phyloP scores from a whole-genome alignment of 768 basidiomycete genomes.

The Lanmaoa pseudosensibilis region DNA sequence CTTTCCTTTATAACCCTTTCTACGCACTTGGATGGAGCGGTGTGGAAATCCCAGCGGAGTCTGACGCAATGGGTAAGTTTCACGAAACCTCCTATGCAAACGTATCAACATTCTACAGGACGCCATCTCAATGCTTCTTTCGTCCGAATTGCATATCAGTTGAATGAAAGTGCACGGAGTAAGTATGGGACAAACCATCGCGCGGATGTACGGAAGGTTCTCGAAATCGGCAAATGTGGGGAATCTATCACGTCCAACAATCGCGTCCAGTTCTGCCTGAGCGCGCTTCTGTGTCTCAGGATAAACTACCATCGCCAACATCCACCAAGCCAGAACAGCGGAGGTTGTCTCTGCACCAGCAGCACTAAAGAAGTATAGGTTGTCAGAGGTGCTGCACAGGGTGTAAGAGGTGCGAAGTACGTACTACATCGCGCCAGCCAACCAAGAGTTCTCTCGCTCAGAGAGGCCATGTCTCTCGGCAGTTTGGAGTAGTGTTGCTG shows the following conservation, averaged over 20 bases:
- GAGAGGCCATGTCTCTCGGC: slow-evolving; percentile 5
- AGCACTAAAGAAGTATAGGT: background rate
- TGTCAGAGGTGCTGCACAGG: background rate
- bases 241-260: slow-evolving; percentile 23
- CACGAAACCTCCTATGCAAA: background rate
- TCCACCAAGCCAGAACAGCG: slow-evolving; percentile 15
- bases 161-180: background rate
- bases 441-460: slow-evolving; percentile 17
- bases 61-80: background rate
- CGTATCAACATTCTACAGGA: background rate
- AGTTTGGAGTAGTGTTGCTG: background rate
- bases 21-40: slow-evolving; percentile 2
- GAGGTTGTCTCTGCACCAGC: slow-evolving; percentile 6
- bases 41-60: slow-evolving; percentile 5
- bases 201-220: slow-evolving; percentile 7
- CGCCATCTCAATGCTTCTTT: slow-evolving; percentile 13
- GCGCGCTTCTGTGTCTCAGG: slow-evolving; percentile 30
- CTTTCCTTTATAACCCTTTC: background rate
- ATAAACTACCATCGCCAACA: slow-evolving; percentile 27
- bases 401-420: background rate
- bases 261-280: slow-evolving; percentile 25
- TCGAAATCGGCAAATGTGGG: slow-evolving; percentile 12
- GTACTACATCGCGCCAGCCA: slow-evolving; percentile 15
- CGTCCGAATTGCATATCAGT: background rate
- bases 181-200: background rate